Percentiles rank a stretch among this genome's conserved stretches.
These are phyloP conservation scores for Colletotrichum brevisporum DNA, from an alignment of 2,329 filamentous ascomycete genomes.

Conservation along the genomic window DNA sequence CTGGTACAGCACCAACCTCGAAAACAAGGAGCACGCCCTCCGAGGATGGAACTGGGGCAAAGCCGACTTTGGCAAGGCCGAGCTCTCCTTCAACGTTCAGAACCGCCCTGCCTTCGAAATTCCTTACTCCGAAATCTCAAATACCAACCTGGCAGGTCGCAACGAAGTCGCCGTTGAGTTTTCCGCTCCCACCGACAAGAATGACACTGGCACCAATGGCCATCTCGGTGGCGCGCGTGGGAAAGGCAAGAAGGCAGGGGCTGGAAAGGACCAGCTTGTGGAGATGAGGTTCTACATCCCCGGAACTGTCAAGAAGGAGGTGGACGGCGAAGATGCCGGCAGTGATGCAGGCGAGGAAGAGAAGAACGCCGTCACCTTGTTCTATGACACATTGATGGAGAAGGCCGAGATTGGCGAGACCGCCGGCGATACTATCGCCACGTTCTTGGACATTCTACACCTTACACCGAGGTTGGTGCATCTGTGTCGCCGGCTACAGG, in stretches of 20 bases:
- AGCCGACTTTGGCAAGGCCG: conserved; percentile 94
- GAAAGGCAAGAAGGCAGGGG: conserved; percentile 90
- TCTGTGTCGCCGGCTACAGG: not conserved
- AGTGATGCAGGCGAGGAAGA: conserved; percentile 80
- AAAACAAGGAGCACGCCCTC: conserved; percentile 93
- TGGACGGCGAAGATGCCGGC: conserved; percentile 80
- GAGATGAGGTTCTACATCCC: conserved; percentile 99
- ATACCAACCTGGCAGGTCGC: conserved; percentile 96
- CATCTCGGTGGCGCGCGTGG: conserved; percentile 79
- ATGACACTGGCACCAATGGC: conserved; percentile 81
- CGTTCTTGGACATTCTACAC: conserved; percentile 96
- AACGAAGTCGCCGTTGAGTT: conserved; percentile 99
- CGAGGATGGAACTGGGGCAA: conserved; percentile 99
- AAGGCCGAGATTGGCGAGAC: conserved; percentile 99
- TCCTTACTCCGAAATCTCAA: conserved; percentile 96
- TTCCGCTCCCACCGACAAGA: conserved; percentile 79
- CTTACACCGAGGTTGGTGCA: conserved; percentile 84
- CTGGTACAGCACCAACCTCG: conserved; percentile 95
- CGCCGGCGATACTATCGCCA: conserved; percentile 97
- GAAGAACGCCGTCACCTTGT: conserved; percentile 95
- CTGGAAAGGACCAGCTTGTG: conserved; percentile 91
- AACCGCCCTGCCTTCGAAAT: conserved; percentile 97
- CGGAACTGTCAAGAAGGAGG: conserved; percentile 84
- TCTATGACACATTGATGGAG: conserved; percentile 97
- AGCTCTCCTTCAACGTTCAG: conserved; percentile 96